phyloP scores from a whole-genome alignment of 2,329 filamentous ascomycete genomes.

The Apiospora aurea region DNA sequence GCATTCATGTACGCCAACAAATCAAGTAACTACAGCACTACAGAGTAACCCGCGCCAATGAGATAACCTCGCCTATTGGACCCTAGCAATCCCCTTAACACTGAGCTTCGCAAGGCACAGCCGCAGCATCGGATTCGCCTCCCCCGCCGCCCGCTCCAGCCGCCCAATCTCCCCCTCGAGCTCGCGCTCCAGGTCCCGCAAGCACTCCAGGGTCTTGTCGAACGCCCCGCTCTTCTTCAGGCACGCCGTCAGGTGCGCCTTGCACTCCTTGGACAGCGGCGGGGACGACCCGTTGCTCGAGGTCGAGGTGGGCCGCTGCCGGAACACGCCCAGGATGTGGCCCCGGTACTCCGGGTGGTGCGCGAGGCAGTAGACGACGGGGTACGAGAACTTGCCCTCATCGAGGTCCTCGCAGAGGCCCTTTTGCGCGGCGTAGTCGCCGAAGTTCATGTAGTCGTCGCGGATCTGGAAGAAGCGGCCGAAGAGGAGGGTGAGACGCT shows the following conservation, averaged over 20 bases:
- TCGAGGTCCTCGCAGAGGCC: conserved; percentile 15
- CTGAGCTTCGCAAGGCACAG: conserved; percentile 2
- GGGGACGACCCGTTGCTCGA: neutral
- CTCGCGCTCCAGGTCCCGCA: conserved; percentile 5
- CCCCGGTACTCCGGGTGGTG: conserved; percentile 7
- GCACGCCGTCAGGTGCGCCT: neutral
- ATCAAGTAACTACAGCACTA: too few relatives aligned
- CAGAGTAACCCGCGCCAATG: neutral
- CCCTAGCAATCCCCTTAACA: neutral
- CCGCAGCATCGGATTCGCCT: neutral
- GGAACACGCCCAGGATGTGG: conserved; percentile 7
- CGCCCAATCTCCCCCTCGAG: neutral
- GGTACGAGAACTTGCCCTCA: conserved; percentile 6
- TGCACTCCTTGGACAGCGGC: conserved; percentile 14
- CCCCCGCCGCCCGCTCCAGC: neutral
- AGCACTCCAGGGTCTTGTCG: neutral
- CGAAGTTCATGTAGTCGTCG: conserved; percentile 67
- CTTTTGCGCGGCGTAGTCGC: neutral
- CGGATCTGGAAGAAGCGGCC: conserved; percentile 67
- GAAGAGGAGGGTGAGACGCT: conserved; percentile 64
- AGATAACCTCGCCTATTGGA: neutral
- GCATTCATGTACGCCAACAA: too few relatives aligned
- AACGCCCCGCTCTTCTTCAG: conserved; percentile 3
- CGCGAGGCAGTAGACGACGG: conserved; percentile 9
- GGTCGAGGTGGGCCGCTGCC: conserved; percentile 7